Percentiles rank a stretch among this genome's conserved stretches.
These are phyloP conservation scores for Dendrobium officinale DNA, from an alignment of 106 monocot genomes.

Conservation along the genomic window DNA sequence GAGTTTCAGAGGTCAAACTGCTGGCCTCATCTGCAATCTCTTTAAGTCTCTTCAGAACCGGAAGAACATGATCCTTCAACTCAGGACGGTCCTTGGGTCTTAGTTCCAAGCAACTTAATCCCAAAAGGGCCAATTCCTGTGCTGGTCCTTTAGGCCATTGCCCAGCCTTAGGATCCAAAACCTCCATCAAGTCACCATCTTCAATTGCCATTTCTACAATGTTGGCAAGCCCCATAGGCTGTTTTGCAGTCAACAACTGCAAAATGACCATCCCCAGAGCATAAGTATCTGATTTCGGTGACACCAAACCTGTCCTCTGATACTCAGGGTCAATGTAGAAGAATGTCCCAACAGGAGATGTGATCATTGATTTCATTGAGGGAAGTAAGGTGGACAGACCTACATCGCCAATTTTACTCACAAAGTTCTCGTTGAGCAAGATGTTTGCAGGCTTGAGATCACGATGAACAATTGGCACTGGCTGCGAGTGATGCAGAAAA, in stretches of 20 bases:
- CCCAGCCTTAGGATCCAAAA: conserved; percentile 48
- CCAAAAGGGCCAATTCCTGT: conserved; percentile 35
- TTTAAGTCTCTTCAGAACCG: conserved; percentile 30
- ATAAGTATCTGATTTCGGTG: conserved; percentile 50
- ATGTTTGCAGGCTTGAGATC: conserved; percentile 78
- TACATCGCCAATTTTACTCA: conserved; percentile 59
- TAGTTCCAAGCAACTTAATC: conserved; percentile 42
- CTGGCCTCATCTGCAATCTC: conserved; percentile 19
- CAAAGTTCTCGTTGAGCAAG: conserved; percentile 44
- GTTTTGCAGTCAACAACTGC: conserved; percentile 43
- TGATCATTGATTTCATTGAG: conserved; percentile 1
- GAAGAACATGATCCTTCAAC: conserved; percentile 35
- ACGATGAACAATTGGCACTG: conserved; percentile 49
- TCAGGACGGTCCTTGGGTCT: conserved; percentile 45
- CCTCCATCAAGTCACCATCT: conserved; percentile 14
- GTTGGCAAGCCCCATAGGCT: conserved; percentile 41
- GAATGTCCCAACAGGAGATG: conserved; percentile 49
- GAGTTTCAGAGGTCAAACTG: not conserved
- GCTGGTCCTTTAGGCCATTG: conserved; percentile 42
- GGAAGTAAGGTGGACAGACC: conserved; percentile 49
- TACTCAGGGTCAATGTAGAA: conserved; percentile 76
- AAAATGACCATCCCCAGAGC: conserved; percentile 52
- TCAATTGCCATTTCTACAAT: conserved; percentile 36
- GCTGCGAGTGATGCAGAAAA: conserved; percentile 42
- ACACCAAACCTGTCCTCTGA: conserved; percentile 44